A percentile compares a stretch with the other conserved stretches of the same genome.
Evolutionary conservation across 352 stramenopile genomes (phyloP).

Genomic region (Globisporangium rhizosaccharum): DNA sequence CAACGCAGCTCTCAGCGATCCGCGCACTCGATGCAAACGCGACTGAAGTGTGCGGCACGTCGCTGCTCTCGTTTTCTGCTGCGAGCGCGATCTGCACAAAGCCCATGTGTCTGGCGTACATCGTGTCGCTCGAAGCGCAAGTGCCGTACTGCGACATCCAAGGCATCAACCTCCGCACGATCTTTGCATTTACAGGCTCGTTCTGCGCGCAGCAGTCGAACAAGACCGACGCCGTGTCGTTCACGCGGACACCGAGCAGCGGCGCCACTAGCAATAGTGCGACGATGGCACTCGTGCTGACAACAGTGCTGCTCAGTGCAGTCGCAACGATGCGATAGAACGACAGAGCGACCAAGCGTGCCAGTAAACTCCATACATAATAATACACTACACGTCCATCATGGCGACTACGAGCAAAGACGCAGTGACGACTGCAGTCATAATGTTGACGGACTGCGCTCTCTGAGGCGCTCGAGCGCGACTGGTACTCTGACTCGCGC

Average conservation of each 20-base stretch:
- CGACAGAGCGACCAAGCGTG: neutral
- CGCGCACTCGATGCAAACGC: conserved; percentile 10
- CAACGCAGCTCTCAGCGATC: conserved; percentile 8
- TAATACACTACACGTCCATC: neutral
- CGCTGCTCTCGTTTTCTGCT: conserved; percentile 4
- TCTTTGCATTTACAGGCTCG: conserved; percentile 8
- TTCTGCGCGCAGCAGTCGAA: conserved; percentile 11
- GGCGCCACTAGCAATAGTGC: neutral
- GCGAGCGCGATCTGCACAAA: conserved; percentile 6
- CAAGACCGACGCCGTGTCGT: conserved; percentile 11
- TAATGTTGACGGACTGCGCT: too few species aligned
- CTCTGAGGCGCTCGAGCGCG: neutral
- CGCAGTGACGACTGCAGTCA: too few species aligned
- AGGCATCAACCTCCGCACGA: conserved; percentile 8
- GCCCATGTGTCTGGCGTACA: conserved; percentile 10
- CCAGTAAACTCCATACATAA: neutral
- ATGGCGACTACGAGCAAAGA: neutral
- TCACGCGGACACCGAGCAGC: conserved; percentile 4
- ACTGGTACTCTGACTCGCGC: neutral
- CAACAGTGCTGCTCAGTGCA: neutral
- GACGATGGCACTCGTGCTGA: neutral
- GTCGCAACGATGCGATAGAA: neutral
- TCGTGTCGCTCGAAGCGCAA: conserved; percentile 8
- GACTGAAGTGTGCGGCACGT: conserved; percentile 8
- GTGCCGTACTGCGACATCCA: conserved; percentile 15